These are phyloP conservation scores for Kuraishia molischiana DNA, from an alignment of 805 yeast species.

Conservation along the genomic window DNA sequence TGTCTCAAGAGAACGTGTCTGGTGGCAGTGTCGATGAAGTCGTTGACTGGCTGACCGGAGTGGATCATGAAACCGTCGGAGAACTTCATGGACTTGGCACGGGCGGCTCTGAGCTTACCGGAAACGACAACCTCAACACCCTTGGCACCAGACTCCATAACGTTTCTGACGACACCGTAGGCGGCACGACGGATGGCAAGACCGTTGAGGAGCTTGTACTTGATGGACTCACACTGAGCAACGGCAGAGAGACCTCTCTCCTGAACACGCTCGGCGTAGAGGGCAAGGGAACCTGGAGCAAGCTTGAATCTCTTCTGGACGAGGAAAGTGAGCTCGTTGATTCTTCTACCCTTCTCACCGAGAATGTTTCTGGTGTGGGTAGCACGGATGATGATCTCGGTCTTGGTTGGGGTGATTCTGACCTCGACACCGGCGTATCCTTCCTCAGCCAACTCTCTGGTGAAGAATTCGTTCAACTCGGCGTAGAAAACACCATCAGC, in stretches of 20 bases:
- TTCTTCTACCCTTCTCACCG: conserved; percentile 99
- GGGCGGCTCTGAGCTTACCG: conserved; percentile 99
- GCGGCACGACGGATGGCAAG: conserved; percentile 99
- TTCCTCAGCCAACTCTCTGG: conserved; percentile 99
- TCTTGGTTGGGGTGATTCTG: conserved; percentile 95
- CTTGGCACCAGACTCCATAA: conserved; percentile 99
- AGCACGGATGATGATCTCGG: conserved; percentile 98
- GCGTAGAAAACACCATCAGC: conserved; percentile 99
- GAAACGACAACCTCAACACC: conserved; percentile 99
- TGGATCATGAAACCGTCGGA: conserved; percentile 99
- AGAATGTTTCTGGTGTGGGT: conserved; percentile 97
- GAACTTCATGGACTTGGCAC: conserved; percentile 99
- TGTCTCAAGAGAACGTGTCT: conserved; percentile 99
- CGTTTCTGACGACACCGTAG: conserved; percentile 99
- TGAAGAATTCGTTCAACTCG: conserved; percentile 99
- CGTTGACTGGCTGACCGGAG: conserved; percentile 99
- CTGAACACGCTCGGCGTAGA: conserved; percentile 98
- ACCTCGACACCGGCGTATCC: conserved; percentile 99
- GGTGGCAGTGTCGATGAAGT: conserved; percentile 97
- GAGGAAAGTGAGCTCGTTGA: conserved; percentile 95
- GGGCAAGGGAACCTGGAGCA: conserved; percentile 84
- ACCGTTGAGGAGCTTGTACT: conserved; percentile 97
- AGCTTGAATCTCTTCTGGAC: conserved; percentile 98
- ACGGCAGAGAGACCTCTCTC: conserved; percentile 99
- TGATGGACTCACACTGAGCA: conserved; percentile 98